A percentile compares a stretch with the other conserved stretches of the same genome.
These are phyloP conservation scores for Trichocomaceae sp. DNA, from an alignment of 2,329 filamentous ascomycete genomes.

Conservation along the genomic window DNA sequence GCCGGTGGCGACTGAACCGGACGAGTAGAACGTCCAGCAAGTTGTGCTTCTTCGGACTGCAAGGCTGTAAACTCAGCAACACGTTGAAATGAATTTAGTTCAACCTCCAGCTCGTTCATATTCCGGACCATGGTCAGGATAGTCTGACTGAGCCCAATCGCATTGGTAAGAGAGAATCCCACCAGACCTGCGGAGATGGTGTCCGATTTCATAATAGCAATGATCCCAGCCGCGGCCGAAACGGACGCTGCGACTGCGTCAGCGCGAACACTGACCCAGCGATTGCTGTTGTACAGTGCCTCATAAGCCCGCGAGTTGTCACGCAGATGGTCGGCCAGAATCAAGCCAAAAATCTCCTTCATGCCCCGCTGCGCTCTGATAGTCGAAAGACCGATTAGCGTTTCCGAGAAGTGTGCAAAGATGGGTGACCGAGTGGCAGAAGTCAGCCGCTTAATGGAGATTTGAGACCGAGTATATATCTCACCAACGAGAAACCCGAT, in stretches of 20 bases:
- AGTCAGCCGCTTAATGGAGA: constrained; percentile 54
- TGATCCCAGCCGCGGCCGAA: constrained; percentile 41
- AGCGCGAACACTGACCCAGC: constrained; percentile 71
- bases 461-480: constrained; percentile 46
- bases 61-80: too few relatives aligned
- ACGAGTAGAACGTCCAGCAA: too few relatives aligned
- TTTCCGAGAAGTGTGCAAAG: constrained; percentile 70
- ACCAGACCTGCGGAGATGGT: constrained; percentile 54
- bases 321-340: constrained; percentile 65
- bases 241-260: constrained; percentile 62
- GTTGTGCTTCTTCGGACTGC: too few relatives aligned
- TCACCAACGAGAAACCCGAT: constrained; percentile 44
- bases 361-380: constrained; percentile 64
- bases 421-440: constrained; percentile 70
- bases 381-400: constrained; percentile 64
- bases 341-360: constrained; percentile 51
- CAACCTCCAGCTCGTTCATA: constrained; percentile 24
- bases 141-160: constrained; percentile 67
- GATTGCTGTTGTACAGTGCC: constrained; percentile 65
- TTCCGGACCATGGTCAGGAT: constrained; percentile 50
- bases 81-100: too few relatives aligned
- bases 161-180: constrained; percentile 53
- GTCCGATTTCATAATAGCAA: too few relatives aligned
- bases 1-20: constrained; percentile 55
- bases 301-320: constrained; percentile 59